Evolutionary conservation across 768 basidiomycete genomes (phyloP), one percentile per base, ranked within the genome.

Genomic region (Epithele typhae): DNA sequence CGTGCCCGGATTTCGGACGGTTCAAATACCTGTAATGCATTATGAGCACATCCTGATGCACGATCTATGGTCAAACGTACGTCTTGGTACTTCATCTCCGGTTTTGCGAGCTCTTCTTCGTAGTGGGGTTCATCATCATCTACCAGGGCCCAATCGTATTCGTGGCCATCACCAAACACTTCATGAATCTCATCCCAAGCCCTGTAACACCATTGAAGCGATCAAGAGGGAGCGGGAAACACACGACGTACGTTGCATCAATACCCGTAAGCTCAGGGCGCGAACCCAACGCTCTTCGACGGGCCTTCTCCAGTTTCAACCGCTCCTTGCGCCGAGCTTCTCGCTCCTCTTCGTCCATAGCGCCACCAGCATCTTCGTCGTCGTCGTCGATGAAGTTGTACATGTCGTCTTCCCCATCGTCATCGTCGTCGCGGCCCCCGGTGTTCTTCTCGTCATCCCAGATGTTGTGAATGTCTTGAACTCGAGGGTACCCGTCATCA

Each of bases 161-260:
- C 94, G 57, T 87, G 84, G 6, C 96, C 96, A 53, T 94, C 89
- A 25, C 96, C 96, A 54, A 99, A 99, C 1, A 98, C 91, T 48
- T 92, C 94, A 51, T 88, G 85, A 22, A 98, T 87, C 67, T 97
- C 96, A 38, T 89, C 86, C 92, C 92, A 96, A 22, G 92, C 86
- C 59, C 92, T 95, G 2, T 52, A 52, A 23, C 36, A 5, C 9
- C 15, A n/a, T 25, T 54, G 46, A 54, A 59, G 49, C 45, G 49
- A 25, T 37, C 15, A 11, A 4, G 14, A 1, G 5, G 2, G 12
- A 18, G 15, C 11, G 34, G 35, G n/a, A 27, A 4, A 36, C 12
- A 11, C 7, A n/a, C 23, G 15, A 76, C 88, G 68, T 62, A 90
- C 92, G 76, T 84, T 35, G 86, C 84, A 58, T 90, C 90, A 55